Conservation (phyloP, 169 alveolate species). For the Cyclospora cayetanensis region DNA sequence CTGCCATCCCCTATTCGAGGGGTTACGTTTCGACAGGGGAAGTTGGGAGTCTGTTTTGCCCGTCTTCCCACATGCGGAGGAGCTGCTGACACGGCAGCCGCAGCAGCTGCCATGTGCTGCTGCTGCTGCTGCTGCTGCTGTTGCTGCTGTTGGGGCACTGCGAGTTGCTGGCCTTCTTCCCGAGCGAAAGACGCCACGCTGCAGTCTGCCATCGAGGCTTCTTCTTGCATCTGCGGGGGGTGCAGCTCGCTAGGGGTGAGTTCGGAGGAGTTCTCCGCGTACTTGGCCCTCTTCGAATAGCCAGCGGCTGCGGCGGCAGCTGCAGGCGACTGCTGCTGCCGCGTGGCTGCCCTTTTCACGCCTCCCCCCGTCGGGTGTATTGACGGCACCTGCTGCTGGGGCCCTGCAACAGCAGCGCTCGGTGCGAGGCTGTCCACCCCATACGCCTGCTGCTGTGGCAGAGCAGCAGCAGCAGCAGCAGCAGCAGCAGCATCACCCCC, state of each 20-base stretch:
- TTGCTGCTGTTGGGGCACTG: slow-evolving; percentile 37
- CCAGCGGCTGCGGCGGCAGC: slow-evolving; percentile 19
- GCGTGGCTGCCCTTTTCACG: slow-evolving; percentile 3
- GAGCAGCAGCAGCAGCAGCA: slow-evolving; percentile 41
- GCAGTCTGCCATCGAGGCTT: slow-evolving; percentile 41
- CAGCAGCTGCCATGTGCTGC: neutral
- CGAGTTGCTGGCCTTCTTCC: slow-evolving; percentile 12
- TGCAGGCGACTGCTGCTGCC: slow-evolving; percentile 37
- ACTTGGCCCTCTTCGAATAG: slow-evolving; percentile 21
- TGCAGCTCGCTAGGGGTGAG: slow-evolving; percentile 36
- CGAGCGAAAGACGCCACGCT: neutral
- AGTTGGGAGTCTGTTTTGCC: slow-evolving; percentile 39
- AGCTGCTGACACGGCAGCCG: slow-evolving; percentile 10
- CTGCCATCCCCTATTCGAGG: slow-evolving; percentile 71
- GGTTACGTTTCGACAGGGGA: slow-evolving; percentile 61
- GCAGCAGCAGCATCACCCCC: too few relatives aligned
- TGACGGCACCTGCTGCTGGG: slow-evolving; percentile 33
- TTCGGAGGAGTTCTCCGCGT: slow-evolving; percentile 14
- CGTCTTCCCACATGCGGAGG: slow-evolving; percentile 30
- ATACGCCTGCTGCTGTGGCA: slow-evolving; percentile 38
- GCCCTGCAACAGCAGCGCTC: neutral
- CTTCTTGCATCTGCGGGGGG: slow-evolving; percentile 45
- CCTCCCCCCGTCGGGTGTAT: neutral
- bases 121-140: neutral
- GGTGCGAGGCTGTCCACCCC: slow-evolving; percentile 7